phyloP scores from a whole-genome alignment of 2,329 filamentous ascomycete species.

The Sphaerulina populicola region DNA sequence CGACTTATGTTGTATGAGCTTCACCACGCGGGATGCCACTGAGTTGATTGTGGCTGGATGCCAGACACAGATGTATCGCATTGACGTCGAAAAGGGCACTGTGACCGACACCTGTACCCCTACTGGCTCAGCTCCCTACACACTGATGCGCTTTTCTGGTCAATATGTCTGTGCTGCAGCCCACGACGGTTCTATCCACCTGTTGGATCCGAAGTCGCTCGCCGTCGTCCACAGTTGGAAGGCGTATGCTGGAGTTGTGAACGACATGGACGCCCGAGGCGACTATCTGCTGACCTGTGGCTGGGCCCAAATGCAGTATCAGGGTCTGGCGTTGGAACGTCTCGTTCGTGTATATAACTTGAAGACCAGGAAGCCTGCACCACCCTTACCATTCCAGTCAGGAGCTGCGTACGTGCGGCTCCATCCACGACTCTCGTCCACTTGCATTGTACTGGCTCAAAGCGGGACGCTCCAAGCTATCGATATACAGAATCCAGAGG shows the following conservation, averaged over 20 bases:
- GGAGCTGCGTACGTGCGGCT: constrained; percentile 92
- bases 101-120: constrained; percentile 36
- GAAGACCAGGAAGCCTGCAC: constrained; percentile 77
- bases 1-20: constrained; percentile 89
- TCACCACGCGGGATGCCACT: constrained; percentile 73
- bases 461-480: constrained; percentile 91
- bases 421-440: constrained; percentile 92
- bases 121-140: constrained; percentile 53
- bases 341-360: constrained; percentile 94
- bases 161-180: constrained; percentile 91
- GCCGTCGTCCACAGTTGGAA: constrained; percentile 79
- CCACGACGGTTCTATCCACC: constrained; percentile 69
- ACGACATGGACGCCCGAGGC: constrained; percentile 94
- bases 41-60: constrained; percentile 82
- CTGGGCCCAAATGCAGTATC: constrained; percentile 73
- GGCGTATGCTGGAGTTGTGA: constrained; percentile 79
- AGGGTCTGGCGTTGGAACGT: constrained; percentile 76
- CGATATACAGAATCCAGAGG: constrained; percentile 87
- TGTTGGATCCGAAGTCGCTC: constrained; percentile 72
- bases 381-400: constrained; percentile 83
- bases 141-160: constrained; percentile 76
- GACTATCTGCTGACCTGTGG: constrained; percentile 95
- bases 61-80: constrained; percentile 75
- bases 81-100: constrained; percentile 52
- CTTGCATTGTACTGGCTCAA: constrained; percentile 86